Conservation (phyloP, 805 yeast species). For the Suhomyces prunicola region DNA sequence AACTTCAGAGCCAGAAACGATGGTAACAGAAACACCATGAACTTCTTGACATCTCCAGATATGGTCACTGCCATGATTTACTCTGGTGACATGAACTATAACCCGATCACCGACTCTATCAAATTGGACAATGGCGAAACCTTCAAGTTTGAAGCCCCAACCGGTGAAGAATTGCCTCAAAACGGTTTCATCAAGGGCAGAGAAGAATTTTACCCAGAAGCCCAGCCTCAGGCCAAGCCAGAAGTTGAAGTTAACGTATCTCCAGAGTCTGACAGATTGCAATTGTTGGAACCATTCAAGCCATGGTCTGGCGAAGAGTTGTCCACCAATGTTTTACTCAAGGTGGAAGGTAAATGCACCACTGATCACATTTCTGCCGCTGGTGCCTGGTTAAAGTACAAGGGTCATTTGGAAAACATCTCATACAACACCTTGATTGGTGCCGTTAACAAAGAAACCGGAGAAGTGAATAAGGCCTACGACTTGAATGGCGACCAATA, state of each 20-base stretch:
- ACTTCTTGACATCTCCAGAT: constrained; percentile 98
- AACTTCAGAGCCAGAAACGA: constrained; percentile 97
- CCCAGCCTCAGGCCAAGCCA: constrained; percentile 62
- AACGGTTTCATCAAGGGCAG: constrained; percentile 77
- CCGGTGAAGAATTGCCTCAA: constrained; percentile 80
- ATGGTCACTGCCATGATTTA: constrained; percentile 95
- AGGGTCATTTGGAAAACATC: constrained; percentile 95
- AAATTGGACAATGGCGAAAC: constrained; percentile 63
- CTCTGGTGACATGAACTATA: constrained; percentile 88
- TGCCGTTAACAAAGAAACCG: constrained; percentile 95
- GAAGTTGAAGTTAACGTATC: constrained; percentile 65
- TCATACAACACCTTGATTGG: constrained; percentile 94
- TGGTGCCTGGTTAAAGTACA: constrained; percentile 97
- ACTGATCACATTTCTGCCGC: constrained; percentile 99
- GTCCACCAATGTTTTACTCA: constrained; percentile 69
- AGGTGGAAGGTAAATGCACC: constrained; percentile 97
- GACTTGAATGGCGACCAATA: constrained; percentile 77
- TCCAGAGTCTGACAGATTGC: constrained; percentile 88
- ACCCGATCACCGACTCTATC: constrained; percentile 87
- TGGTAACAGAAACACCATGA: constrained; percentile 96
- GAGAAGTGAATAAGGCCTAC: constrained; percentile 87
- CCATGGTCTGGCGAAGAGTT: constrained; percentile 88
- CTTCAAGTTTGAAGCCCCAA: constrained; percentile 77
- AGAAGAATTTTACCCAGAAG: constrained; percentile 67
- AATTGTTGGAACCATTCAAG: constrained; percentile 81